phyloP scores from a whole-genome alignment of 768 basidiomycete species.

The Pulveroboletus sp. region DNA sequence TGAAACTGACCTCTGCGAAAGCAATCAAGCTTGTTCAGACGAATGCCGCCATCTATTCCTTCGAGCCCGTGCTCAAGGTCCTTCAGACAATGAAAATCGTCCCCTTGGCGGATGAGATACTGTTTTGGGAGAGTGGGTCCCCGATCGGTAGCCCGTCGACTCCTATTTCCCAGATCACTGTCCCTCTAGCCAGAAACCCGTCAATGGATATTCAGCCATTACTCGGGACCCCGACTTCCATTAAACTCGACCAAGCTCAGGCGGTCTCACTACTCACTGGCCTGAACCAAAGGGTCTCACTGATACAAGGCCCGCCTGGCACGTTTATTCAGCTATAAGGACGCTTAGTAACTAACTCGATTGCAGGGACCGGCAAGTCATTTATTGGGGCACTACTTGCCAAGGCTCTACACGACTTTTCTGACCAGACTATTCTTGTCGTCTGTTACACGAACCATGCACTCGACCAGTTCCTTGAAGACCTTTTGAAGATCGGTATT shows the following conservation, averaged over 20 bases:
- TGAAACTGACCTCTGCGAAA: conserved; percentile 33
- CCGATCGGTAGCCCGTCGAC: conserved; percentile 8
- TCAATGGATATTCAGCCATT: conserved; percentile 37
- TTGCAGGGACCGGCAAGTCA: conserved; percentile 64
- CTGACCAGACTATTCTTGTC: conserved; percentile 49
- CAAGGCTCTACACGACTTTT: conserved; percentile 49
- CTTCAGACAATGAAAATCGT: conserved; percentile 44
- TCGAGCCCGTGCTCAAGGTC: conserved; percentile 55
- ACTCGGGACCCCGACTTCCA: conserved; percentile 34
- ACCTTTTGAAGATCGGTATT: conserved; percentile 58
- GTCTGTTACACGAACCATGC: conserved; percentile 74
- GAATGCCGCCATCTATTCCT: conserved; percentile 58
- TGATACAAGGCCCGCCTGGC: conserved; percentile 75
- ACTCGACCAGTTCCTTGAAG: conserved; percentile 61
- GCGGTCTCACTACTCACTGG: conserved; percentile 42
- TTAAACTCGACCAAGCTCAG: conserved; percentile 52
- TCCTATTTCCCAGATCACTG: conserved; percentile 22
- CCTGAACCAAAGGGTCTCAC: conserved; percentile 50
- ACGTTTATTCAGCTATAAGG: conserved; percentile 10
- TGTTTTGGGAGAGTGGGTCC: conserved; percentile 45
- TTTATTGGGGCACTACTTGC: conserved; percentile 65
- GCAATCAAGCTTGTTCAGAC: conserved; percentile 49
- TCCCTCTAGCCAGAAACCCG: conserved; percentile 29
- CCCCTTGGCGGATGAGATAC: conserved; percentile 46
- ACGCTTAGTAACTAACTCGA: background rate